Evolutionary conservation across 2,329 filamentous ascomycete species (phyloP).

Genomic region (Grosmannia penicillata): DNA sequence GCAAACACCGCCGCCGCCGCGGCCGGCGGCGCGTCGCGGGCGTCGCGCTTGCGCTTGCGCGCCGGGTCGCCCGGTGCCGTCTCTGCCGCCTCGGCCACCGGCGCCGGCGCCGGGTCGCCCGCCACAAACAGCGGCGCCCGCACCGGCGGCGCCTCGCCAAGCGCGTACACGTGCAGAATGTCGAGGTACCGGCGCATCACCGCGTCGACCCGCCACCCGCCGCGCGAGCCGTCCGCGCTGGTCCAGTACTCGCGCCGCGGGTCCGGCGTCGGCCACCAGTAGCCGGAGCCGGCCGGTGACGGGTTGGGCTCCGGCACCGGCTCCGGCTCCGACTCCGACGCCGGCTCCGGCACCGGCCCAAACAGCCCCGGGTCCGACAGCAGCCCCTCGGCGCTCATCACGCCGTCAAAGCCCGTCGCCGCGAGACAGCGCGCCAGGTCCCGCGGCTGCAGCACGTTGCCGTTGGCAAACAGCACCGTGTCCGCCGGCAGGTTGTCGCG

Average conservation of each 20-base stretch:
- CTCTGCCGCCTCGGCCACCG: constrained; percentile 22
- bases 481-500: constrained; percentile 71
- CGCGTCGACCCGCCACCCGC: constrained; percentile 80
- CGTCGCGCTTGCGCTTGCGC: constrained; percentile 29
- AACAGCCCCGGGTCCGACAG: constrained; percentile 87
- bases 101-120: constrained; percentile 26
- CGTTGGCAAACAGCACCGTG: constrained; percentile 92
- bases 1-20: background rate
- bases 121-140: constrained; percentile 62
- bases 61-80: constrained; percentile 23
- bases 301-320: background rate
- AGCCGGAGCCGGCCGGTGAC: background rate
- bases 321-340: background rate
- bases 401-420: constrained; percentile 74
- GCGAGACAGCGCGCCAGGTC: constrained; percentile 68
- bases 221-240: constrained; percentile 52
- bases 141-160: constrained; percentile 48
- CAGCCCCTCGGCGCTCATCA: constrained; percentile 96
- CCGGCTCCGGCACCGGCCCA: constrained; percentile 42
- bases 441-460: constrained; percentile 70
- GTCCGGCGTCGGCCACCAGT: constrained; percentile 8
- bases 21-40: background rate
- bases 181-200: constrained; percentile 80
- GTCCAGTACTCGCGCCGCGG: constrained; percentile 72
- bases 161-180: constrained; percentile 68